These are phyloP conservation scores for Baeospora myosura DNA, from an alignment of 1,284 basidiomycete species.

Conservation along the genomic window DNA sequence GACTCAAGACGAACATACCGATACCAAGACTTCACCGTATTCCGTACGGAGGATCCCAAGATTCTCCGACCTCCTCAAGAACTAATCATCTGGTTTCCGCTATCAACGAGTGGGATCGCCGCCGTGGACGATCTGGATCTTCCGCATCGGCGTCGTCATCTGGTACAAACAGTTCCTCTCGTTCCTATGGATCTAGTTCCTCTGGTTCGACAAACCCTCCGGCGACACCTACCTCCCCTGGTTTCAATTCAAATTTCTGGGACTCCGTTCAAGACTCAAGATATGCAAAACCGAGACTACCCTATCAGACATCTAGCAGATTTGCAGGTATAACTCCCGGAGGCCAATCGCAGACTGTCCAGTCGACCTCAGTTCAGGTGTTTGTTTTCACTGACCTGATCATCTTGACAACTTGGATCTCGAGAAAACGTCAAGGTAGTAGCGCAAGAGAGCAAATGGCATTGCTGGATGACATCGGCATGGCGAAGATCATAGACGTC, in stretches of 20 bases:
- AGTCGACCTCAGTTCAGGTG: conserved; percentile 31
- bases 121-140: conserved; percentile 39
- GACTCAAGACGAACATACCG: background rate
- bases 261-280: background rate
- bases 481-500: conserved; percentile 1
- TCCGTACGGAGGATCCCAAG: conserved; percentile 8
- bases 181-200: conserved; percentile 16
- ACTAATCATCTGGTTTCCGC: conserved; percentile 32
- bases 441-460: conserved; percentile 31
- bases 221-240: conserved; percentile 9
- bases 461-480: conserved; percentile 33
- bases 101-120: conserved; percentile 33
- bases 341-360: conserved; percentile 4
- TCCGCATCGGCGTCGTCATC: conserved; percentile 36
- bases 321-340: conserved; percentile 11
- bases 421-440: conserved; percentile 18
- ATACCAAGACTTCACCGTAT: background rate
- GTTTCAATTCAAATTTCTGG: no score
- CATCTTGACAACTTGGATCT: conserved; percentile 37
- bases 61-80: conserved; percentile 13
- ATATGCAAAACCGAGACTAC: conserved; percentile 7
- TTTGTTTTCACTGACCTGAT: conserved; percentile 70
- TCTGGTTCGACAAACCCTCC: conserved; percentile 13
- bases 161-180: conserved; percentile 21
- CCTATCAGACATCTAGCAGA: conserved; percentile 12